Percentiles rank a stretch among this genome's conserved stretches.
These are phyloP conservation scores for Fraxinus americana DNA, from an alignment of 257 asterid species.

Conservation along the genomic window DNA sequence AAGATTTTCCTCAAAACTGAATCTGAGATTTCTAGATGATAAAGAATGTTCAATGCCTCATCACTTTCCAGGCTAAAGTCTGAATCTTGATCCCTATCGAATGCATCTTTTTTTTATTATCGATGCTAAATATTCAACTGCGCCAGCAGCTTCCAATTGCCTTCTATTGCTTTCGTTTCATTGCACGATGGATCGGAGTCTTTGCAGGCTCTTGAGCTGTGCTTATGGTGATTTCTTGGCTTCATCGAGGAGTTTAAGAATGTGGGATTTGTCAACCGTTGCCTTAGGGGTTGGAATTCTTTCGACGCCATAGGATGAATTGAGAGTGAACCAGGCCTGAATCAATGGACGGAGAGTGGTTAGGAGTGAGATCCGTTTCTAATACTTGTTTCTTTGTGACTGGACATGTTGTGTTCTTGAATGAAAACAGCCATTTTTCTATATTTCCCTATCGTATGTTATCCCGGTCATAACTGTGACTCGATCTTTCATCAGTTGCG, in stretches of 20 bases:
- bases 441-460: slow-evolving; percentile 69
- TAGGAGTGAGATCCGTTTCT: slow-evolving; percentile 58
- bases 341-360: slow-evolving; percentile 68
- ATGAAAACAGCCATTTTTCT: slow-evolving; percentile 60
- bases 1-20: slow-evolving; percentile 30
- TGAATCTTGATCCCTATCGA: not conserved
- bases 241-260: slow-evolving; percentile 43
- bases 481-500: slow-evolving; percentile 82
- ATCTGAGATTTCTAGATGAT: slow-evolving; percentile 48
- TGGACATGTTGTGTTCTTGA: slow-evolving; percentile 52
- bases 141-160: slow-evolving; percentile 43
- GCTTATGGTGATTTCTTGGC: slow-evolving; percentile 32
- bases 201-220: slow-evolving; percentile 36
- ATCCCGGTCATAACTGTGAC: slow-evolving; percentile 72
- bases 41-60: slow-evolving; percentile 47
- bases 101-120: slow-evolving; percentile 23
- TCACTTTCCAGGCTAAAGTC: slow-evolving; percentile 13
- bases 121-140: slow-evolving; percentile 38
- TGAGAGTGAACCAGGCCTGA: slow-evolving; percentile 71
- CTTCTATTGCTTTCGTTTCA: slow-evolving; percentile 31
- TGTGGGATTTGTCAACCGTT: slow-evolving; percentile 40
- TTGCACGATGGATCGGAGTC: slow-evolving; percentile 46
- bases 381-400: slow-evolving; percentile 51
- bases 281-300: slow-evolving; percentile 71
- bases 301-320: slow-evolving; percentile 48